Base-by-base conservation (phyloP, 306 rosid genomes). In the Begonia fuchsioides region DNA sequence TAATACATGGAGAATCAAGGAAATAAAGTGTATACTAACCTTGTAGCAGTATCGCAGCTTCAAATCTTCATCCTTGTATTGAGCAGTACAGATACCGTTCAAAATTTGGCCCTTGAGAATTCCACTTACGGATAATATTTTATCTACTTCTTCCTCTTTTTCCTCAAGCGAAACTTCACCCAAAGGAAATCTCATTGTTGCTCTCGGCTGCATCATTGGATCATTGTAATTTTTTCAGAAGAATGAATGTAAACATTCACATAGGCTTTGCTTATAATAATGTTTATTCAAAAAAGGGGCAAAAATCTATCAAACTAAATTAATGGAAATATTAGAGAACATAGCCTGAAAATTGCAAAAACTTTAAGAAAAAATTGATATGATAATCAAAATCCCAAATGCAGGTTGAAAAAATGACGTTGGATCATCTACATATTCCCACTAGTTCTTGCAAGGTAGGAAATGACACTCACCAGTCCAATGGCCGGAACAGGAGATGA, bases 121-220 rank as follows among this genome's bases (percentile, higher is more conserved):
- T 55, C 95, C 95, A 66, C 72, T 75, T 15, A 84, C 32, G 3
- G 92, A 77, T 61, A 79, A 51, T 44, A 12, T 43, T 44, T 40
- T 72, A 15, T 73, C 73, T 44, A 13, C 65, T 68, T 78, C 92
- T 32, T 70, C 88, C 47, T 80, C 73, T 43, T 50, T 75, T 63
- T 88, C 95, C 62, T 78, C 77, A 15, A 90, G 50, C 7, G 87
- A 72, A 57, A 90, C 71, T 72, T 90, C 93, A 51, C 97, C 97
- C 17, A 72, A 50, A 17, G 97, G 97, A 67, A 75, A 90, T 68
- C 56, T 81, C 49, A 90, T 64, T 52, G 97, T 84, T 52, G 97
- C 77, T 73, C 55, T 90, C 17, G 97, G 95, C 97, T 90, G 82
- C 74, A 69, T 56, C 64, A 65, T 45, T 52, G 53, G 39, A 26